Base-by-base conservation (phyloP, 2,329 filamentous ascomycete genomes). In the Ophiosphaerella korrae region DNA sequence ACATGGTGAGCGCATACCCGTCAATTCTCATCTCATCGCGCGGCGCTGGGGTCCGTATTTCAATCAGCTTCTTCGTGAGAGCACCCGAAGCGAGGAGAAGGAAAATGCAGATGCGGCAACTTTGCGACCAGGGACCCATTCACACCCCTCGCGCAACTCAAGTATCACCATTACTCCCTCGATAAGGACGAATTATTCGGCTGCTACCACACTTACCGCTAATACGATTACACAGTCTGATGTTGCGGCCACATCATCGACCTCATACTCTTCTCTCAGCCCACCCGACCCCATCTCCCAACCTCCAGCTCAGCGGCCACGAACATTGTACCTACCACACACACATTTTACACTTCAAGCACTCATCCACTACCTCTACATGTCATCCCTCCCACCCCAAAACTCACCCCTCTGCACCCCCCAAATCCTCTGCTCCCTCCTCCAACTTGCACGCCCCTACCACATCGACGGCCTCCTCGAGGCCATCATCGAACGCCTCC, bases 21-120 rank as follows among this genome's bases (percentile, higher is more conserved):
- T 97, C 60, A 99, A 96, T 73, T 97, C 94, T 6, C 86, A 92
- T 50, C 84, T 99, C 13, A 82, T 97, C 13, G 88, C 89, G 8
- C 84, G 91, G 24, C 82, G 94, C 68, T 99, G 94, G 94, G 94
- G 94, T 0, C 91, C 92, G 0, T 97, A 96, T 71, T 97, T 99
- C 75, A 91, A 96, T 48, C 90, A 96, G 69, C 82, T 99, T 1
- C 80, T 97, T 8, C 85, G 89, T 24, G 92, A 97, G 73, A 90
- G 89, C 37, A 80, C 82, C 4, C 86, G 89, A 2, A 60, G 47
- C 16, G 87, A 89, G 45, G 89, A 87, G 1, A 66, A 62, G 23
- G 62, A 63, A 39, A 75, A 60, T 49, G 84, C 85, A 21, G 92
- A 96, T 61, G 83, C 88, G 0, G 83, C 86, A 24, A 94, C 91